These are phyloP conservation scores for Lodderomyces margitis DNA, from an alignment of 1,139 yeast genomes.

Conservation along the genomic window DNA sequence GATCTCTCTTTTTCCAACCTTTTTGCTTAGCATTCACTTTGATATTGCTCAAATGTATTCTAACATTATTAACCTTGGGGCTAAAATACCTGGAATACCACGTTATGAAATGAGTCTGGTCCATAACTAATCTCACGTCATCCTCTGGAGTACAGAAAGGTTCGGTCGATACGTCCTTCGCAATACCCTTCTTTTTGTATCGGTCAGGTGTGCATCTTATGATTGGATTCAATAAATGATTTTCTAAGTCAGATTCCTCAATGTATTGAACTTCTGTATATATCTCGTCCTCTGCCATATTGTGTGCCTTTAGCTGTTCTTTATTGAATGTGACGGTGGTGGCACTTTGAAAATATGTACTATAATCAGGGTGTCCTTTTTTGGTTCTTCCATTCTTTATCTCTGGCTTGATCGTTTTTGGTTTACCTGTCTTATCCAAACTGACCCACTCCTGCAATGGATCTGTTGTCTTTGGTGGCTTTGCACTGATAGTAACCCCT, in stretches of 20 bases:
- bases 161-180: slow-evolving; percentile 53
- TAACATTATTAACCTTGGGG: slow-evolving; percentile 54
- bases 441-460: slow-evolving; percentile 83
- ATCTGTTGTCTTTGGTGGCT: slow-evolving; percentile 64
- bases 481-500: slow-evolving; percentile 76
- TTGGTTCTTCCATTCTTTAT: slow-evolving; percentile 67
- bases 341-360: slow-evolving; percentile 73
- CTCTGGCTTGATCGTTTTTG: slow-evolving; percentile 75
- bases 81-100: slow-evolving; percentile 72
- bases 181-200: slow-evolving; percentile 63
- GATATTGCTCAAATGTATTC: slow-evolving; percentile 64
- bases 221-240: slow-evolving; percentile 69
- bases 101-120: slow-evolving; percentile 66
- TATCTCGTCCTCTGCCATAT: slow-evolving; percentile 58
- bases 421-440: slow-evolving; percentile 72
- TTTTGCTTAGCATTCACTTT: slow-evolving; percentile 53
- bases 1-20: slow-evolving; percentile 48
- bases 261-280: slow-evolving; percentile 53
- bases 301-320: slow-evolving; percentile 66
- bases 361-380: slow-evolving; percentile 68
- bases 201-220: slow-evolving; percentile 82
- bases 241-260: slow-evolving; percentile 63
- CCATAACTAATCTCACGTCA: slow-evolving; percentile 52
- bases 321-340: slow-evolving; percentile 55
- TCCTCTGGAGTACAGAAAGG: slow-evolving; percentile 86